Evolutionary conservation across 352 stramenopile species (phyloP), one percentile per base, ranked within the genome.

Genomic region (Pythium insidiosum): DNA sequence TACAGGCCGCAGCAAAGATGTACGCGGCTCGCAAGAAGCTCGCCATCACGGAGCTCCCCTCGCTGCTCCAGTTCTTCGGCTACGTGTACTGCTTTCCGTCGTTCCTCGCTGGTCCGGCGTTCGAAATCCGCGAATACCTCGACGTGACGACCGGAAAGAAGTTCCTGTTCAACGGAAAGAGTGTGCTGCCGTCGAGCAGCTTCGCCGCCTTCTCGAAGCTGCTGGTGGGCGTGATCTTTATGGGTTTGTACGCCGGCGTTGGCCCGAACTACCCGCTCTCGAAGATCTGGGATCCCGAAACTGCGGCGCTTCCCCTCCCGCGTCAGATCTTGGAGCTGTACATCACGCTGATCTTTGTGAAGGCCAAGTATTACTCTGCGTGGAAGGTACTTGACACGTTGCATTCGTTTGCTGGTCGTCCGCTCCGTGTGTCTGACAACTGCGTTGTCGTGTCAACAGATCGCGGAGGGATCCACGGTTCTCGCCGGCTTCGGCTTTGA

Each of bases 61-160:
- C 77, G 28, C 60, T 97, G 13, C 58, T 99, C 31, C 92, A 98
- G 61, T 99, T 95, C 68, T 77, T 97, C 24, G 94, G 92, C 39
- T 99, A 96, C 68, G 89, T 96, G 13, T 99, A 97, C 71, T 95
- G 90, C 75, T 98, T 98, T 64, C 88, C 93, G 22, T 97, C 85
- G 31, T 89, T 98, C 55, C 61, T 99, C 13, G 91, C 91, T 4
- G 94, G 96, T 9, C 96, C 96, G 26, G 91, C 90, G 1, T 97
- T 97, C 39, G 95, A 98, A 56, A 98, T 95, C 63, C 80, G 70
- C n/a, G 87, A 92, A 42, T 98, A 98, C 63, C 56, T 74, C 5
- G 62, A 94, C 48, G 77, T 71, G 0, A 82, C 83, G 25, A 66
- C 63, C 12, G 61, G 70, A 30, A 57, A 57, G 6, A 64, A 66